These are phyloP conservation scores for Metarhizium guizhouense DNA, from an alignment of 2,329 filamentous ascomycete genomes.

Conservation along the genomic window DNA sequence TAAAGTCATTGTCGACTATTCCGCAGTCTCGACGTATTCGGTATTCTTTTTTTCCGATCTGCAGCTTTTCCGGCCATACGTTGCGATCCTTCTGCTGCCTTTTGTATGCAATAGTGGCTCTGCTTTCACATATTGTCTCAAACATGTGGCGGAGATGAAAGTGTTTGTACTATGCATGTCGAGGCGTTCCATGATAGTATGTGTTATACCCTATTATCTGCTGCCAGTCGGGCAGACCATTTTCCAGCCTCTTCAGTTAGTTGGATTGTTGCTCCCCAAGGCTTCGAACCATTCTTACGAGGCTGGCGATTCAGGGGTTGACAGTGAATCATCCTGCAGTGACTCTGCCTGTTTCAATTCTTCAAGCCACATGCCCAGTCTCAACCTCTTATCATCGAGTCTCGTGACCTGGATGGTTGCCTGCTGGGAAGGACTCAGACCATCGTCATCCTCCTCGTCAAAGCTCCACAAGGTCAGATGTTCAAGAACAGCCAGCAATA, in stretches of 20 bases:
- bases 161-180: background rate
- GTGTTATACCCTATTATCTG: too few species aligned
- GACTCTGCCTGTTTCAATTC: constrained; percentile 13
- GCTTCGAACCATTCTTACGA: background rate
- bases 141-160: background rate
- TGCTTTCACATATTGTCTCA: too few species aligned
- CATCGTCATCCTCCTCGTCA: constrained; percentile 17
- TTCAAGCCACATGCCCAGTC: constrained; percentile 23
- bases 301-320: background rate
- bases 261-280: background rate
- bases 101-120: too few species aligned
- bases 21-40: too few species aligned
- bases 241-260: too few species aligned
- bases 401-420: constrained; percentile 5
- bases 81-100: too few species aligned
- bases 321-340: background rate
- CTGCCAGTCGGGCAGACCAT: too few species aligned
- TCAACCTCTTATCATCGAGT: constrained; percentile 19
- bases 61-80: too few species aligned
- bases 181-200: too few species aligned
- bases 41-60: too few species aligned
- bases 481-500: constrained; percentile 21
- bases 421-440: constrained; percentile 5
- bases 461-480: constrained; percentile 25
- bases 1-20: too few species aligned